Conservation (phyloP, 495 filamentous ascomycete genomes). For the Penicillium odoratum region DNA sequence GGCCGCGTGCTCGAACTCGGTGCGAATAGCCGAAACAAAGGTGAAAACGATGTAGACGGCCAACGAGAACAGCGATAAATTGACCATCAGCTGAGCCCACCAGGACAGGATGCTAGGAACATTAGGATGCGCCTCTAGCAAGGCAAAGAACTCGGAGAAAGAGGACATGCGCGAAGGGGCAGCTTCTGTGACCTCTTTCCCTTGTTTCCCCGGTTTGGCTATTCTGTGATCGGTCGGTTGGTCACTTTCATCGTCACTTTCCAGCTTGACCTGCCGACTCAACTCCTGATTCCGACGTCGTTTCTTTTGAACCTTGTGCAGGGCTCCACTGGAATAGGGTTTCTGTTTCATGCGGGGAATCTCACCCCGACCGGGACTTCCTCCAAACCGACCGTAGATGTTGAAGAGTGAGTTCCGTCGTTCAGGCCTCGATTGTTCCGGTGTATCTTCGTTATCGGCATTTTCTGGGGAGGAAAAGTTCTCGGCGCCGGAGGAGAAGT, state of each 20-base stretch:
- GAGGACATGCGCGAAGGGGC: slow-evolving; percentile 31
- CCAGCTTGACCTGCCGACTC: slow-evolving; percentile 45
- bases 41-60: slow-evolving; percentile 70
- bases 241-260: slow-evolving; percentile 62
- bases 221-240: slow-evolving; percentile 39
- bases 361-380: slow-evolving; percentile 59
- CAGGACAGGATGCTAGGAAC: slow-evolving; percentile 84
- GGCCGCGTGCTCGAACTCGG: slow-evolving; percentile 72
- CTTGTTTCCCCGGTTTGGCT: slow-evolving; percentile 21
- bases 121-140: slow-evolving; percentile 75
- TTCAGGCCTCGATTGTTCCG: slow-evolving; percentile 54
- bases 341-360: slow-evolving; percentile 52
- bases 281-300: slow-evolving; percentile 48
- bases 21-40: slow-evolving; percentile 67
- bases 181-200: slow-evolving; percentile 5
- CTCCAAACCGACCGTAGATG: slow-evolving; percentile 46
- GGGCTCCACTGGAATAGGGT: slow-evolving; percentile 53
- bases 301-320: slow-evolving; percentile 54
- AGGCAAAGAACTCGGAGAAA: slow-evolving; percentile 60
- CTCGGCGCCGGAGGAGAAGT: slow-evolving; percentile 79
- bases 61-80: slow-evolving; percentile 65
- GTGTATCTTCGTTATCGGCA: slow-evolving; percentile 67
- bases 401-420: slow-evolving; percentile 47
- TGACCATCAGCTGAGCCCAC: slow-evolving; percentile 81
- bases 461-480: slow-evolving; percentile 72